Evolutionary conservation across 2,329 filamentous ascomycete genomes (phyloP).

Genomic region (Alternaria sp.): DNA sequence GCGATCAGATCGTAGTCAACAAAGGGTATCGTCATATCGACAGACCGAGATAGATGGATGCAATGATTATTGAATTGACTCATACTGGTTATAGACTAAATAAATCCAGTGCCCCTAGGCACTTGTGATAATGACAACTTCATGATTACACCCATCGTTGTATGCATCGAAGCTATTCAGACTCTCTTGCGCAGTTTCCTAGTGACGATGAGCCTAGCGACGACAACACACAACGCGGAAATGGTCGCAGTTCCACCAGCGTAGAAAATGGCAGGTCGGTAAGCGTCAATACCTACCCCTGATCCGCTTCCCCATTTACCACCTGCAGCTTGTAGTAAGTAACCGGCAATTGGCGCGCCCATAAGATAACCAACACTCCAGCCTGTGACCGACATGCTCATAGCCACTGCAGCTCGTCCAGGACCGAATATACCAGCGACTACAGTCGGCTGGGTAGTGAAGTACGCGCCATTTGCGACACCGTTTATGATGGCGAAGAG

Average conservation of each 20-base stretch:
- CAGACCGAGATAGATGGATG: neutral
- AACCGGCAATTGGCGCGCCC: conserved; percentile 39
- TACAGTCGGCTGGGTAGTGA: conserved; percentile 41
- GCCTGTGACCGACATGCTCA: conserved; percentile 40
- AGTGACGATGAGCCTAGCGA: conserved; percentile 31
- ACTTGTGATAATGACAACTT: neutral
- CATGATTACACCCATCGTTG: neutral
- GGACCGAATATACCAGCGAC: conserved; percentile 41
- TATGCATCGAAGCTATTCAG: neutral
- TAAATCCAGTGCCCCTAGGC: neutral
- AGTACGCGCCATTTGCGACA: conserved; percentile 41
- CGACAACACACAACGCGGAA: conserved; percentile 31
- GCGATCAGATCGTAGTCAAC: neutral
- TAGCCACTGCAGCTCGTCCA: conserved; percentile 36
- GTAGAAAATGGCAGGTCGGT: conserved; percentile 44
- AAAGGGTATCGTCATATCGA: neutral
- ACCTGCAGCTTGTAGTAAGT: conserved; percentile 36
- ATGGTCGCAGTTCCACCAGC: conserved; percentile 36
- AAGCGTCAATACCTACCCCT: conserved; percentile 29
- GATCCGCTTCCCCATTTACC: conserved; percentile 19
- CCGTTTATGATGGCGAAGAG: conserved; percentile 42
- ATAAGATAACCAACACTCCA: conserved; percentile 40
- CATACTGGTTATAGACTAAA: no score
- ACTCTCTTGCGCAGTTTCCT: conserved; percentile 31
- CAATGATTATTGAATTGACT: neutral